Conservation (phyloP, 495 filamentous ascomycete species). For the Aspergillus coremiiformis region DNA sequence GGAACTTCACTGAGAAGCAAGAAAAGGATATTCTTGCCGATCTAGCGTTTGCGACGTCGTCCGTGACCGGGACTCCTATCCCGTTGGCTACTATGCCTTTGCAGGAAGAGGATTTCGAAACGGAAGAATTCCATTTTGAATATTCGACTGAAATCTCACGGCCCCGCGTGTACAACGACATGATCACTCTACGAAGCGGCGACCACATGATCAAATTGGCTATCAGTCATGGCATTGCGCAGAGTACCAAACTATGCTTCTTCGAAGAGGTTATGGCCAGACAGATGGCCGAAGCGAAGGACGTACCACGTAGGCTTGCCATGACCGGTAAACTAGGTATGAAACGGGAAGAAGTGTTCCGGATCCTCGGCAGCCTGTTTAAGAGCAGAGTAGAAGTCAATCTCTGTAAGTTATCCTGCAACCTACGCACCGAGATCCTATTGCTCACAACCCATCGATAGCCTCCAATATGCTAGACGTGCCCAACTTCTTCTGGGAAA, state of each 20-base stretch:
- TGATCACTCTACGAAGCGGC: constrained; percentile 91
- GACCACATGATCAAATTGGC: constrained; percentile 99
- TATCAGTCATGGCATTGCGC: constrained; percentile 93
- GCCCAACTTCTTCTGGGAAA: constrained; percentile 98
- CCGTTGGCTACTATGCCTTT: constrained; percentile 63
- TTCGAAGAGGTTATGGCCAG: constrained; percentile 96
- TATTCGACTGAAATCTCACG: constrained; percentile 79
- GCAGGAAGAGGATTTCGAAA: constrained; percentile 85
- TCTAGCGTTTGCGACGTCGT: constrained; percentile 75
- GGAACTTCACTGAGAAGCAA: constrained; percentile 93
- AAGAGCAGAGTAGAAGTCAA: constrained; percentile 96
- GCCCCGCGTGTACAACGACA: constrained; percentile 93
- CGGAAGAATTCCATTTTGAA: constrained; percentile 97
- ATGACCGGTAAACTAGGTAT: constrained; percentile 86
- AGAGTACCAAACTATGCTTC: constrained; percentile 93
- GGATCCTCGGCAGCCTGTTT: constrained; percentile 83
- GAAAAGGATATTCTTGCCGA: constrained; percentile 97
- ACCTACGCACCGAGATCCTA: neutral
- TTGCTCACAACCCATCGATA: constrained; percentile 26
- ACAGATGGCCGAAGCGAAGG: constrained; percentile 87
- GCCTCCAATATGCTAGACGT: constrained; percentile 96
- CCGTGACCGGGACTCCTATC: constrained; percentile 42
- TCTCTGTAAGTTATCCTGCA: constrained; percentile 61
- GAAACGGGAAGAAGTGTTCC: constrained; percentile 85
- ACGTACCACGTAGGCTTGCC: constrained; percentile 81